A percentile compares a stretch with the other conserved stretches of the same genome.
Conservation (phyloP, 2,329 filamentous ascomycete species). For the Claviceps lovelessii region DNA sequence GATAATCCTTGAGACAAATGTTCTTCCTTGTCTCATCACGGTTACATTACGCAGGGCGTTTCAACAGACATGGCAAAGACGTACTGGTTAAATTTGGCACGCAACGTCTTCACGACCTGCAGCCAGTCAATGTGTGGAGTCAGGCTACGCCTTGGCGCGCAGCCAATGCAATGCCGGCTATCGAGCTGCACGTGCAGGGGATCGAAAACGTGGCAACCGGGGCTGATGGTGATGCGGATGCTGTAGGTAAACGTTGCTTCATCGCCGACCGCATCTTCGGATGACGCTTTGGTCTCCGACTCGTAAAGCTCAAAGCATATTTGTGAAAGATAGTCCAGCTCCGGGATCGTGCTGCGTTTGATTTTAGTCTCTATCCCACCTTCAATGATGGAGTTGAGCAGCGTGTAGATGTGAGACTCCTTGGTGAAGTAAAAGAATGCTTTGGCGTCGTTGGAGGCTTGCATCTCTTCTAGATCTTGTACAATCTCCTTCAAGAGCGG, state of each 20-base stretch:
- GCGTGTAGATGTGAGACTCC: slow-evolving; percentile 95
- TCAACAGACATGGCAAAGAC: slow-evolving; percentile 14
- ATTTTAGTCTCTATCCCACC: slow-evolving; percentile 97
- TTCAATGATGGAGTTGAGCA: slow-evolving; percentile 94
- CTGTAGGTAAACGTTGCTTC: slow-evolving; percentile 78
- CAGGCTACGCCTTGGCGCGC: slow-evolving; percentile 74
- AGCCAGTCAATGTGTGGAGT: slow-evolving; percentile 93
- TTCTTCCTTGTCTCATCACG: too few relatives aligned
- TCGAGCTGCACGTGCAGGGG: slow-evolving; percentile 93
- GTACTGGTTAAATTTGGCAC: slow-evolving; percentile 89
- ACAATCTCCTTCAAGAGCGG: slow-evolving; percentile 94
- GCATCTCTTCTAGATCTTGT: slow-evolving; percentile 89
- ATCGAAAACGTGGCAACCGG: slow-evolving; percentile 92
- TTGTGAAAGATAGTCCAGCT: slow-evolving; percentile 92
- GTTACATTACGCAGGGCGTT: slow-evolving; percentile 1
- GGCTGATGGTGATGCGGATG: slow-evolving; percentile 90
- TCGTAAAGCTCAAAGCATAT: slow-evolving; percentile 98
- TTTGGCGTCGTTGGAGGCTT: slow-evolving; percentile 85
- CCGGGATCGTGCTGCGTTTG: slow-evolving; percentile 82
- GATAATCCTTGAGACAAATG: background rate
- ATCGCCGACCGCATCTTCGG: slow-evolving; percentile 27
- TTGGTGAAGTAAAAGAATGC: slow-evolving; percentile 99
- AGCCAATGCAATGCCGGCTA: slow-evolving; percentile 90
- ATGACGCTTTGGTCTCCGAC: slow-evolving; percentile 55
- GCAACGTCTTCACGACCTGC: slow-evolving; percentile 85